These are phyloP conservation scores for Podospora appendiculata DNA, from an alignment of 495 filamentous ascomycete genomes.

Conservation along the genomic window DNA sequence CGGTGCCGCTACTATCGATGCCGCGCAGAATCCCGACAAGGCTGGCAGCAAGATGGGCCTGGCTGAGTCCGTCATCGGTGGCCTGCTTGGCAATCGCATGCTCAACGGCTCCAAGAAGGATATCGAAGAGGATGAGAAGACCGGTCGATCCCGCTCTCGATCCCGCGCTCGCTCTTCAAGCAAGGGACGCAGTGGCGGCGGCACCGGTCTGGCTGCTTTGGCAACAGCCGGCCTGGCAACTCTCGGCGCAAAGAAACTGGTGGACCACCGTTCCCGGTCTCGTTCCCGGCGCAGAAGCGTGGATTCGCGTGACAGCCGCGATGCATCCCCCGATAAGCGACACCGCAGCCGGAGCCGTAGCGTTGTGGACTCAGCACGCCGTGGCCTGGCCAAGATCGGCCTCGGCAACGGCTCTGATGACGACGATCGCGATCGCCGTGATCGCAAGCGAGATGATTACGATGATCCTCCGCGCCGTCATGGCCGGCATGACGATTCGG, in stretches of 20 bases:
- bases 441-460: conserved; percentile 25
- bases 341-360: conserved; percentile 44
- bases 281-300: conserved; percentile 39
- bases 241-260: conserved; percentile 71
- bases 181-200: conserved; percentile 35
- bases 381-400: conserved; percentile 37
- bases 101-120: conserved; percentile 66
- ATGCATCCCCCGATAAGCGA: conserved; percentile 24
- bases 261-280: conserved; percentile 60
- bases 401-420: conserved; percentile 40
- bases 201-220: conserved; percentile 52
- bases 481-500: conserved; percentile 29
- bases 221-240: conserved; percentile 70
- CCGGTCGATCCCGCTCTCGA: conserved; percentile 41
- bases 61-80: conserved; percentile 74
- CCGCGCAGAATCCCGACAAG: conserved; percentile 65
- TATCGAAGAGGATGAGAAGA: conserved; percentile 45
- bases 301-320: conserved; percentile 46
- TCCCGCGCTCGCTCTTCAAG: conserved; percentile 45
- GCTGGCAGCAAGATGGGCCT: conserved; percentile 55
- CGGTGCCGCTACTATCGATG: conserved; percentile 76
- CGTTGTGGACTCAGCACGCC: conserved; percentile 36
- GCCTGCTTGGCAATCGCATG: conserved; percentile 72
- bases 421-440: conserved; percentile 29
- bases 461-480: conserved; percentile 25